Evolutionary conservation across 176 grass and related monocot species (phyloP).

Genomic region (Poa annua): DNA sequence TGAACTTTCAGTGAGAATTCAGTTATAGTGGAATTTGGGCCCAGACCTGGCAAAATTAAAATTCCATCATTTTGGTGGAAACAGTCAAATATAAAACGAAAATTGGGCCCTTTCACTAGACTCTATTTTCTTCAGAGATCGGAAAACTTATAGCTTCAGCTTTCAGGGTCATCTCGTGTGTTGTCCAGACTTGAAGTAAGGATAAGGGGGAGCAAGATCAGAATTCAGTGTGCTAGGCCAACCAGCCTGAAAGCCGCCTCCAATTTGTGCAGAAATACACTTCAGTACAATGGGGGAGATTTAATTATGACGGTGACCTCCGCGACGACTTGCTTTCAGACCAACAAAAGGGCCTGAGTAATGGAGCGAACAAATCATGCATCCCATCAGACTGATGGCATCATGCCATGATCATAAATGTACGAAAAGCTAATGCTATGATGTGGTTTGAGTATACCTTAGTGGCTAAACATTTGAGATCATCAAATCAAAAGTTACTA

Average conservation of each 20-base stretch:
- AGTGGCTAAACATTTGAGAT: neutral
- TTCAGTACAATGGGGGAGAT: neutral
- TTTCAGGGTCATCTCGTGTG: neutral
- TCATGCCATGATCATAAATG: neutral
- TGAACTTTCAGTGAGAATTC: neutral
- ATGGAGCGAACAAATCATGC: neutral
- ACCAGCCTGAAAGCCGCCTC: constrained; percentile 4
- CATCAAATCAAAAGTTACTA: neutral
- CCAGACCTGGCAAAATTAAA: neutral
- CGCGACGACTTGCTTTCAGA: neutral
- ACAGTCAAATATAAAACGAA: neutral
- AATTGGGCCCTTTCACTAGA: neutral
- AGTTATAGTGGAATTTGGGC: too few relatives aligned
- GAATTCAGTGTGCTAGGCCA: neutral
- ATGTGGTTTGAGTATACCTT: neutral
- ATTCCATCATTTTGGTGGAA: neutral
- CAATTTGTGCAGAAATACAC: neutral
- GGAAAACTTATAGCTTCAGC: neutral
- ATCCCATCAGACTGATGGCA: neutral
- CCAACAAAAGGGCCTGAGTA: neutral
- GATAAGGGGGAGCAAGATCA: neutral
- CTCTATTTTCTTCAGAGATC: neutral
- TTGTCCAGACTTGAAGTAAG: neutral
- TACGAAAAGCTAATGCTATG: constrained; percentile 14
- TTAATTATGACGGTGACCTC: neutral